Percentiles rank a stretch among this genome's conserved stretches.
These are phyloP conservation scores for Fragosphaeria purpurea DNA, from an alignment of 2,329 filamentous ascomycete species.

Conservation along the genomic window DNA sequence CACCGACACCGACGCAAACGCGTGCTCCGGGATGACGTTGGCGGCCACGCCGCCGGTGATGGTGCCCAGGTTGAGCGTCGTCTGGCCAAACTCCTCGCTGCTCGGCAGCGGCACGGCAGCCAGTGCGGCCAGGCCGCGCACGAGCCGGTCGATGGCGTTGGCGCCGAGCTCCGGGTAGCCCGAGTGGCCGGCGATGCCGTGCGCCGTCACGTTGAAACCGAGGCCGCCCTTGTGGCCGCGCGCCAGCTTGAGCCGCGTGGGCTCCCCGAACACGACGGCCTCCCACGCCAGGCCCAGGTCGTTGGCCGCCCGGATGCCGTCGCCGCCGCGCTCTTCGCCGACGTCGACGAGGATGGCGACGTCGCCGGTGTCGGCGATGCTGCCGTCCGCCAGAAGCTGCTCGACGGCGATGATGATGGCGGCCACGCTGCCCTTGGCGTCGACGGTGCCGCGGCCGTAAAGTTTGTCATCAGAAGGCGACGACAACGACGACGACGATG, in stretches of 20 bases:
- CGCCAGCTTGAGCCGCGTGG: constrained; percentile 1
- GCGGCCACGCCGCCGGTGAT: background rate
- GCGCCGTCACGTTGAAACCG: background rate
- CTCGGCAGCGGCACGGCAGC: background rate
- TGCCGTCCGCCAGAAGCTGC: background rate
- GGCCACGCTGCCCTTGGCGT: constrained; percentile 4
- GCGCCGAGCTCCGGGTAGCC: constrained; percentile 1
- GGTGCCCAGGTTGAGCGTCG: constrained; percentile 2
- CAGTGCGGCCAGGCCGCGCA: background rate
- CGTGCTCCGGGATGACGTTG: constrained; percentile 1
- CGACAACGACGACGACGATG: too few species aligned
- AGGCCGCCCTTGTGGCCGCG: constrained; percentile 1
- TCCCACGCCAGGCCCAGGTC: background rate
- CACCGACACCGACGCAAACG: background rate
- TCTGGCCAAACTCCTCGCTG: background rate
- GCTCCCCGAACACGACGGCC: constrained; percentile 4
- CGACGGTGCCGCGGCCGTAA: constrained; percentile 3
- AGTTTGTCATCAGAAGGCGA: background rate
- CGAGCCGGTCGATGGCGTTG: background rate
- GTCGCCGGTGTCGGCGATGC: background rate
- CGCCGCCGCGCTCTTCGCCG: constrained; percentile 4
- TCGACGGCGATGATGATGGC: background rate
- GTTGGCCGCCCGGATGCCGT: constrained; percentile 2
- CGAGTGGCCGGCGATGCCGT: background rate
- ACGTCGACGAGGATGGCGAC: background rate